Evolutionary conservation across 2,329 filamentous ascomycete genomes (phyloP).

Genomic region (Aspergillus alliaceus): DNA sequence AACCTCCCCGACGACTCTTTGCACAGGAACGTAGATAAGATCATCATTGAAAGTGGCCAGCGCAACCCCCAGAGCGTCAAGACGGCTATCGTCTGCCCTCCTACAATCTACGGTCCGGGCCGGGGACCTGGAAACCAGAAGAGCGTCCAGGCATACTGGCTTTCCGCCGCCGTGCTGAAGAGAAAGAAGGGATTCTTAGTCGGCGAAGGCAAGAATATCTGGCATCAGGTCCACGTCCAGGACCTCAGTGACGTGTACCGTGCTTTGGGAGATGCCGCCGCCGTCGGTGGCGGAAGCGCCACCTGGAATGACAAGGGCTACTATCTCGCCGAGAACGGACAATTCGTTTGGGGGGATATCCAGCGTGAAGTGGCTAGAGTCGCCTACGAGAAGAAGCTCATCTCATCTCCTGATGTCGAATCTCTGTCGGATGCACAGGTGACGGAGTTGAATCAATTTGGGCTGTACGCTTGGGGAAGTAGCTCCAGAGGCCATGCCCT

Average conservation of each 20-base stretch:
- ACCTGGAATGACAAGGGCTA: constrained; percentile 49
- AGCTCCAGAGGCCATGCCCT: constrained; percentile 39
- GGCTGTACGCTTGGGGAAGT: constrained; percentile 38
- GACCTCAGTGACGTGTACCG: constrained; percentile 41
- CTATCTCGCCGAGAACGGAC: constrained; percentile 48
- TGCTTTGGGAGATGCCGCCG: constrained; percentile 39
- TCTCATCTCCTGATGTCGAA: constrained; percentile 43
- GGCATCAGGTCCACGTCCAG: constrained; percentile 44
- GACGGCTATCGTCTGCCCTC: constrained; percentile 42
- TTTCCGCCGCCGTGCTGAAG: constrained; percentile 38
- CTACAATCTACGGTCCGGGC: constrained; percentile 43
- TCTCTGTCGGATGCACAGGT: constrained; percentile 32
- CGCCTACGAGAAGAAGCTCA: constrained; percentile 56
- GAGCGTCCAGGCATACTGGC: constrained; percentile 44
- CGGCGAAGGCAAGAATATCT: constrained; percentile 40
- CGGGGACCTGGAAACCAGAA: constrained; percentile 37
- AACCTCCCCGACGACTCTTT: constrained; percentile 42
- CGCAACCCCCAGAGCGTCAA: constrained; percentile 30
- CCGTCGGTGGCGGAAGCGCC: constrained; percentile 38
- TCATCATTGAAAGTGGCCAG: constrained; percentile 33
- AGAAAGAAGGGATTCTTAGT: constrained; percentile 40
- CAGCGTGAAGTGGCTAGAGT: constrained; percentile 39
- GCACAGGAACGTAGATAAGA: constrained; percentile 43
- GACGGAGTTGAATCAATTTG: constrained; percentile 43
- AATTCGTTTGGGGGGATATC: constrained; percentile 43